These are phyloP conservation scores for Backusella tarrabulga DNA, from an alignment of 192 early-diverging fungal genomes.

Conservation along the genomic window DNA sequence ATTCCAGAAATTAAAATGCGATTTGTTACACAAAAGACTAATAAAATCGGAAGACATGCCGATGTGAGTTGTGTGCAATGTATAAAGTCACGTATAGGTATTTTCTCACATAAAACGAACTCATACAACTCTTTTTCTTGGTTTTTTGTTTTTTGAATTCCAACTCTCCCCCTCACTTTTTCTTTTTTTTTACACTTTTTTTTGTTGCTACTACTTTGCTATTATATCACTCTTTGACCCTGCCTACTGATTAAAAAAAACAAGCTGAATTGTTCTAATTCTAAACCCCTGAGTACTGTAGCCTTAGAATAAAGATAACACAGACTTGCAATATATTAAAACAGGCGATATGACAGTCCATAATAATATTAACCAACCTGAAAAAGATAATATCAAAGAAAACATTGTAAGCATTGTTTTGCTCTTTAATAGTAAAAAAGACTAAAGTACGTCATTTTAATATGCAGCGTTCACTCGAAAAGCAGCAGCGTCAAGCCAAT, in stretches of 20 bases:
- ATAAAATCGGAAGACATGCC: background rate
- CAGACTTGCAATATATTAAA: background rate
- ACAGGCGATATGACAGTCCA: background rate
- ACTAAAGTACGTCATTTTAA: constrained; percentile 5
- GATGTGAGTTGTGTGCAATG: background rate
- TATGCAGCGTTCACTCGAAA: background rate
- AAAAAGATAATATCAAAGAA: background rate
- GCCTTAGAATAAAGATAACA: background rate
- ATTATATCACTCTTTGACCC: background rate
- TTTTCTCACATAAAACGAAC: background rate
- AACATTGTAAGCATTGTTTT: background rate
- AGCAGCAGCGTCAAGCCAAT: background rate
- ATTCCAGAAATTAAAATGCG: background rate
- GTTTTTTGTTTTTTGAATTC: background rate
- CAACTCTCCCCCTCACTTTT: background rate
- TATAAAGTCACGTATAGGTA: background rate
- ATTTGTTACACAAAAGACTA: background rate
- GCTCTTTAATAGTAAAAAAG: background rate
- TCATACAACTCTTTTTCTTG: background rate
- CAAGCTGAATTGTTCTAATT: background rate
- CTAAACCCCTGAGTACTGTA: background rate
- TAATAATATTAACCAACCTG: background rate
- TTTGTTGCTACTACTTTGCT: background rate
- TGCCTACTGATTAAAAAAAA: constrained; percentile 6
- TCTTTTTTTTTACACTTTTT: background rate